Base-by-base conservation (phyloP, 2,329 filamentous ascomycete genomes). In the Pseudogymnoascus sp. region DNA sequence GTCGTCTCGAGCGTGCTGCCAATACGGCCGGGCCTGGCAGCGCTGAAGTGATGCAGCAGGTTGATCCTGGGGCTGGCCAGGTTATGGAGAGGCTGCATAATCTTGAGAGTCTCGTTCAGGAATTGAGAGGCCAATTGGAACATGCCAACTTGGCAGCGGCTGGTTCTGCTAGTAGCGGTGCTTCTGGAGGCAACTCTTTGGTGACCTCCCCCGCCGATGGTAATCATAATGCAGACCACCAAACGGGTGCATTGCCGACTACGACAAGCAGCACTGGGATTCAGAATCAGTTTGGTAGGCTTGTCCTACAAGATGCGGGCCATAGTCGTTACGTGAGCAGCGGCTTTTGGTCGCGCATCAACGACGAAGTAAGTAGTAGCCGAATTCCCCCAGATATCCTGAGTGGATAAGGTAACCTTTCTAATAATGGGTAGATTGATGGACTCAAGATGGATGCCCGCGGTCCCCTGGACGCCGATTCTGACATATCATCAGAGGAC, bases 291-390 rank as follows among this genome's bases (percentile, higher is more conserved):
- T 79, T 82, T 64, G 80, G 80, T 1, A 74, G 79, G 56, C 67
- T 83, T 40, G 77, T 82, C 2, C 67, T 82, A 1, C 72, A 77
- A 28, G 79, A 82, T 67, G 66, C 71, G 6, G 76, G 63, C 33
- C 66, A 63, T 38, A 42, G 23, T 25, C 23, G 31, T 6, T 84
- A 84, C 67, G 71, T 84, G 10, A 78, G 78, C 63, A 82, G 75
- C 65, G 77, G 78, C 12, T 84, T 84, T 67, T 84, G 82, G 81
- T 80, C 80, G 2, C 77, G 77, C 0, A 76, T 84, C n/a, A 80
- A 78, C 61, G 80, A 84, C 56, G 82, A 84, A 76, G 80, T 82
- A 73, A 47, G 73, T 64, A 28, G 16, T 33, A 1, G 16, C 63
- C 25, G 21, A 61, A 35, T 33, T 16, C 11, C 65, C 2, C 10